These are phyloP conservation scores for Metschnikowia noctiluminum DNA, from an alignment of 805 yeast species.

Conservation along the genomic window DNA sequence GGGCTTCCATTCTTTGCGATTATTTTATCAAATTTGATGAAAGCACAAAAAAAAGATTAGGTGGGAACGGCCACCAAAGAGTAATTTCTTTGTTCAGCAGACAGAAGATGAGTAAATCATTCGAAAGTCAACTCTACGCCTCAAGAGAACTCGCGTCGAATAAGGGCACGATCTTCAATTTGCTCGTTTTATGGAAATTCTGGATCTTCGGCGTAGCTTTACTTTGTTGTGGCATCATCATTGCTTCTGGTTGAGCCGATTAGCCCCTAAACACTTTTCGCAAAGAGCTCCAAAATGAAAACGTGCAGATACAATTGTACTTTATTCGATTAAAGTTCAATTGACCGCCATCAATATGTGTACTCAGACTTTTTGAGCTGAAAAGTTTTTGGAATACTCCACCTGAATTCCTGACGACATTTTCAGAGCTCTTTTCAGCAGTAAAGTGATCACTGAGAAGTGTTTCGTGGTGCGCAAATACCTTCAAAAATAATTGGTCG, in stretches of 20 bases:
- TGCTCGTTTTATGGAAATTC: constrained; percentile 11
- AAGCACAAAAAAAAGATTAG: constrained; percentile 22
- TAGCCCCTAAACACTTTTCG: constrained; percentile 4
- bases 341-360: background rate
- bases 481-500: constrained; percentile 16
- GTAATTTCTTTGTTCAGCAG: constrained; percentile 42
- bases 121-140: constrained; percentile 17
- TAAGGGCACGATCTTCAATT: constrained; percentile 12
- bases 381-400: constrained; percentile 1
- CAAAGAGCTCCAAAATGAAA: constrained; percentile 15
- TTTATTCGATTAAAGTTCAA: background rate
- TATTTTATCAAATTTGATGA: constrained; percentile 27
- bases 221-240: background rate
- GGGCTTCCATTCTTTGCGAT: constrained; percentile 52
- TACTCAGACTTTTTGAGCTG: background rate
- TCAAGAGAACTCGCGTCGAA: constrained; percentile 1
- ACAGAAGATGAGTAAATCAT: constrained; percentile 40
- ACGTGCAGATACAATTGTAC: background rate
- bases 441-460: constrained; percentile 1
- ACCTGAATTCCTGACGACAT: background rate
- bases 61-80: constrained; percentile 35
- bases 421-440: background rate
- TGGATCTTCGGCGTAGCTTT: constrained; percentile 6
- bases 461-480: constrained; percentile 7
- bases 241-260: background rate